phyloP scores from a whole-genome alignment of 176 grass and related monocot species.

The Microstegium vimineum region DNA sequence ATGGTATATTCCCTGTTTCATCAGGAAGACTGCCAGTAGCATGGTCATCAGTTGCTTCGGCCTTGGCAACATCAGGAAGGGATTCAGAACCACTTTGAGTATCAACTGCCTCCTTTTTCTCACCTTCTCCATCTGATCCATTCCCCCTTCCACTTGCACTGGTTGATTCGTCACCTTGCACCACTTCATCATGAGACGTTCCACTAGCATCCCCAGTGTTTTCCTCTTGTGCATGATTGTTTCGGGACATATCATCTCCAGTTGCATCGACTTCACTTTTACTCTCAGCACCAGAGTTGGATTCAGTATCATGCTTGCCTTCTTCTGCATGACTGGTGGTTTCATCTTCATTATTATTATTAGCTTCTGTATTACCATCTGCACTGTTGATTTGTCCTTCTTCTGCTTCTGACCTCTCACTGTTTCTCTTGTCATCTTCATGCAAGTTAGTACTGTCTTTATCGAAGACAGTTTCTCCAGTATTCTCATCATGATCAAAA shows the following conservation, averaged over 20 bases:
- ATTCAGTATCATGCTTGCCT: slow-evolving; percentile 34
- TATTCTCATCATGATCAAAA: slow-evolving; percentile 29
- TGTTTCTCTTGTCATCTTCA: slow-evolving; percentile 30
- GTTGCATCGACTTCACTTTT: slow-evolving; percentile 24
- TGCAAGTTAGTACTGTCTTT: slow-evolving; percentile 40
- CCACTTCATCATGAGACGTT: slow-evolving; percentile 27
- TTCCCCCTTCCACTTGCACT: neutral
- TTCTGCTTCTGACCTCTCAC: slow-evolving; percentile 32
- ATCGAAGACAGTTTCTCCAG: slow-evolving; percentile 39
- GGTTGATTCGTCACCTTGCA: slow-evolving; percentile 15
- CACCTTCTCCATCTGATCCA: slow-evolving; percentile 36
- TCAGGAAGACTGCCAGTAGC: slow-evolving; percentile 35
- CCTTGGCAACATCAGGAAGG: slow-evolving; percentile 10
- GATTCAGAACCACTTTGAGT: slow-evolving; percentile 15
- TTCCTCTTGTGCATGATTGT: slow-evolving; percentile 28
- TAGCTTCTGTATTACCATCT: slow-evolving; percentile 35
- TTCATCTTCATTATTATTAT: slow-evolving; percentile 24
- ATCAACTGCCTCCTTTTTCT: slow-evolving; percentile 29
- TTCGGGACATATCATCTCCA: slow-evolving; percentile 23
- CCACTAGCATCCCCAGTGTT: slow-evolving; percentile 18
- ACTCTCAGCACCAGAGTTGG: slow-evolving; percentile 38
- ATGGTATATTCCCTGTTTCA: slow-evolving; percentile 47
- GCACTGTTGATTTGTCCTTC: slow-evolving; percentile 20
- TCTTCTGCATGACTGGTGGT: neutral
- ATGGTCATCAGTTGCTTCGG: slow-evolving; percentile 22